These are phyloP conservation scores for Radiomyces spectabilis DNA, from an alignment of 192 early-diverging fungal genomes.

Conservation along the genomic window DNA sequence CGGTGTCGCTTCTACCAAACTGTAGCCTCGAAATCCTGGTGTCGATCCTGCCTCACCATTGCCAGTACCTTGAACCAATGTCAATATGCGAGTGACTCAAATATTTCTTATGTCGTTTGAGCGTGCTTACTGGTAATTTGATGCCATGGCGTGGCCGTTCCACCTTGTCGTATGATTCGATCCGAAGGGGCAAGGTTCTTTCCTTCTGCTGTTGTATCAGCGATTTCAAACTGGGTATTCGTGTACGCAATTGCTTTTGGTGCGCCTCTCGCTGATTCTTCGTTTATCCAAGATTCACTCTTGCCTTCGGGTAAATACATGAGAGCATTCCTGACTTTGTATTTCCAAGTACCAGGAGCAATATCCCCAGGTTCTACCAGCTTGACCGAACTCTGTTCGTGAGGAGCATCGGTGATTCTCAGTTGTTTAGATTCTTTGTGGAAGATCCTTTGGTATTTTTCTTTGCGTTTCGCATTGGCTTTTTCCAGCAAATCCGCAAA, in stretches of 20 bases:
- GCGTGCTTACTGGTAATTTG: too few species aligned
- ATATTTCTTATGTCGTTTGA: too few species aligned
- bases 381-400: constrained; percentile 16
- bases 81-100: too few species aligned
- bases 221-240: constrained; percentile 49
- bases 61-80: too few species aligned
- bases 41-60: not conserved
- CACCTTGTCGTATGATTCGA: not conserved
- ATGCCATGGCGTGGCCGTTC: too few species aligned
- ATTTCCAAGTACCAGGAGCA: constrained; percentile 40
- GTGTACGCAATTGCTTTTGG: constrained; percentile 57
- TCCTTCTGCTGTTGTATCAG: not conserved
- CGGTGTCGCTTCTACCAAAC: constrained; percentile 65
- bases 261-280: constrained; percentile 28
- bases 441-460: constrained; percentile 61
- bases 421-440: constrained; percentile 47
- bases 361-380: constrained; percentile 10
- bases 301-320: constrained; percentile 63
- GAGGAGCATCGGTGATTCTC: constrained; percentile 10
- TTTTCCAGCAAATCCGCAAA: constrained; percentile 59
- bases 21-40: constrained; percentile 39
- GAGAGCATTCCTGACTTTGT: constrained; percentile 62
- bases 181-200: not conserved
- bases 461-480: constrained; percentile 45
- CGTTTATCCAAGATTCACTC: constrained; percentile 31